phyloP scores from a whole-genome alignment of 1,284 basidiomycete genomes.

The Pisolithus thermaeus region DNA sequence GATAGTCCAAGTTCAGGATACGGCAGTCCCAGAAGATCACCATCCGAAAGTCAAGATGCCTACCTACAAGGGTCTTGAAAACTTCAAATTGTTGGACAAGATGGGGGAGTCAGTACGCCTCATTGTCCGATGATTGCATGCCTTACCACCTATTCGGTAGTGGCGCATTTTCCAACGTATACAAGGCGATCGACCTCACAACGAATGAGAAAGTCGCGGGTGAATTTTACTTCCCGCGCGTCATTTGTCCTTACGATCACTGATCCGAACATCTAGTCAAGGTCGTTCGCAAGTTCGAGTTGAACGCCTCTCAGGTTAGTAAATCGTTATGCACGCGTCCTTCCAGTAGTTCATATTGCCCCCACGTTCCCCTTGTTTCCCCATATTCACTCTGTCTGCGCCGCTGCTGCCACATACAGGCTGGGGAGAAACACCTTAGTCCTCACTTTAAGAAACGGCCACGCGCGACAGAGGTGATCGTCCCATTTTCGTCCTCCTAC shows the following conservation, averaged over 20 bases:
- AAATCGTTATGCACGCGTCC: slow-evolving; percentile 8
- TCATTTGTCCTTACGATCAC: slow-evolving; percentile 1
- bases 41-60: slow-evolving; percentile 77
- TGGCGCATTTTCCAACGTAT: slow-evolving; percentile 98
- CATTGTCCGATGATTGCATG: slow-evolving; percentile 3
- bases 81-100: slow-evolving; percentile 78
- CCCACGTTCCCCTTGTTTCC: slow-evolving; percentile 6
- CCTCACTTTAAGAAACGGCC: slow-evolving; percentile 92
- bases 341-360: slow-evolving; percentile 30
- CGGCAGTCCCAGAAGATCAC: slow-evolving; percentile 76
- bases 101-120: slow-evolving; percentile 84
- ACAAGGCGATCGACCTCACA: slow-evolving; percentile 81
- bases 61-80: slow-evolving; percentile 78
- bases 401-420: slow-evolving; percentile 45
- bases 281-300: slow-evolving; percentile 94
- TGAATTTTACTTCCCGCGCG: slow-evolving; percentile 30
- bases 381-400: slow-evolving; percentile 18
- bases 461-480: slow-evolving; percentile 89
- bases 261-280: slow-evolving; percentile 58
- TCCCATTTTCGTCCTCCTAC: slow-evolving; percentile 24
- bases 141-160: slow-evolving; percentile 33
- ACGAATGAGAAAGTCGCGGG: slow-evolving; percentile 85
- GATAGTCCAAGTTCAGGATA: slow-evolving; percentile 55
- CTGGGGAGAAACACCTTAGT: slow-evolving; percentile 88
- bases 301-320: slow-evolving; percentile 94